Base-by-base conservation (phyloP, 164 flowering plant genomes). In the Dillenia suffruticosa region DNA sequence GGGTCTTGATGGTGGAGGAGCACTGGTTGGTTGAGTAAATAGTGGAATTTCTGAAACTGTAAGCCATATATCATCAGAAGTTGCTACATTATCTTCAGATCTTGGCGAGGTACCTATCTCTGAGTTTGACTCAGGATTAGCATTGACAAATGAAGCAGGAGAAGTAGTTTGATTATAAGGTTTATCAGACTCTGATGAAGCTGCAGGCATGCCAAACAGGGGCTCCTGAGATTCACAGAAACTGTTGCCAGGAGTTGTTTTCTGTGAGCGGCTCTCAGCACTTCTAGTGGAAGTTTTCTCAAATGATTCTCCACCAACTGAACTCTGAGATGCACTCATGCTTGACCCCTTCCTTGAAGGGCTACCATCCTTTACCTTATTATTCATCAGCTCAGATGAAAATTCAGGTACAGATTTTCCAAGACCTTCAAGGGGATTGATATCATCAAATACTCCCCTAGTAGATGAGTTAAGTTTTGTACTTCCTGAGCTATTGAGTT, bases 1-100 rank as follows among this genome's bases (percentile, higher is more conserved):
- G 9, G 96, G 97, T 68, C 99, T 89, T 69, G 97, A 84, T 68
- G 99, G 99, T 15, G 99, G 97, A 52, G 99, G 96, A 61, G 96
- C 93, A 76, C 77, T 75, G 58, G 97, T 89, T 10, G 96, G 99
- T 64, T 84, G 90, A 8, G 99, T 94, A 62, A 78, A 85, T 61
- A 94, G 90, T 73, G 90, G 96, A 72, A 94, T 67, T 70, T 91
- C 97, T 44, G 87, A 82, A 49, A 94, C 99, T 56, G 89, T 82
- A 19, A 94, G 80, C 99, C 99, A 94, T 56, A 89, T 49, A 58
- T 89, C 93, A 72, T 82, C 90, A 58, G 62, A 60, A 56, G 79
- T 63, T 12, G 78, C 86, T 58, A 60, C 46, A 48, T 67, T 72
- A 15, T 78, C 87, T 55, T 80, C 90, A 66, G 75, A 69, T 56